Base-by-base conservation (phyloP, 23 red algal species). In the Gracilaria caudata region DNA sequence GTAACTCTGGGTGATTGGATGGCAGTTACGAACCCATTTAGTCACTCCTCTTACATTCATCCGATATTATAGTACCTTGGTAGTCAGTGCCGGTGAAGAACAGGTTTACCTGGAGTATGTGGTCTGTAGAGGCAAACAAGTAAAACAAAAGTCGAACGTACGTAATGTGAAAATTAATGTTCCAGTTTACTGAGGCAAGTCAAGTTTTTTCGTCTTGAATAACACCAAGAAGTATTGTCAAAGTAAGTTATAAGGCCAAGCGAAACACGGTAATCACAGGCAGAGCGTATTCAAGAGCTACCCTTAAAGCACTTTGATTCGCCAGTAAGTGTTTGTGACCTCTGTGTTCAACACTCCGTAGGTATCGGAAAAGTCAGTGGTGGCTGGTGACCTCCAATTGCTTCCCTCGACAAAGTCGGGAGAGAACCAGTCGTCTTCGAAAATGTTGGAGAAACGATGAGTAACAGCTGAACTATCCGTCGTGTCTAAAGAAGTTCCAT, bases 401-500 rank as follows among this genome's bases (percentile, higher is more conserved):
- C 64, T 86, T 14, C 82, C 65, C 24, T 86, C 82, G 8, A 86
- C 82, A 59, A 86, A 86, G 82, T 86, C 82, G 16, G 65, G 47
- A 37, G 82, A 71, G 47, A 86, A 86, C 82, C 82, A 86, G 43
- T 86, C 82, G 35, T 47, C 66, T 45, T 86, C 82, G 33, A 86
- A 86, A 72, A 74, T 73, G 37, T 86, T 86, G 29, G 82, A 86
- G 65, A 73, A 86, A 45, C 82, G 82, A 40, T 86, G 82, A 60
- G 82, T 86, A 3, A 86, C 63, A 39, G 47, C 47, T 3, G 82
- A 47, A 21, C 17, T 21, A 56, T 86, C 65, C 5, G 64, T 72
- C 20, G 82, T 86, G 21, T 86, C 82, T 28, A 68, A 21, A 16
- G 28, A 25, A 57, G 82, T 86, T 74, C 82, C 82, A 26, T 86